These are phyloP conservation scores for Salix viminalis DNA, from an alignment of 345 rosid species.

Conservation along the genomic window DNA sequence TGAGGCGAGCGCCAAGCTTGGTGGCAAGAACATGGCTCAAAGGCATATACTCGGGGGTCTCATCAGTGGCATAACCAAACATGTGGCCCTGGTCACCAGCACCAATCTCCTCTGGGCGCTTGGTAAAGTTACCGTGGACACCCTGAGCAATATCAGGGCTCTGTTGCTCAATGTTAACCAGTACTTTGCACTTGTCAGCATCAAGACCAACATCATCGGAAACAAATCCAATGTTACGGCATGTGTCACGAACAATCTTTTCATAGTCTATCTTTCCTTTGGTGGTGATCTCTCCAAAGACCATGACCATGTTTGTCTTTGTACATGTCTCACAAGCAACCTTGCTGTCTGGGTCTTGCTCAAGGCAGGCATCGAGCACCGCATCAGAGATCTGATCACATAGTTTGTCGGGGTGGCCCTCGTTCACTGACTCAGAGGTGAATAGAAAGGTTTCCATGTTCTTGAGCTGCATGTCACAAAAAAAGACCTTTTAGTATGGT, in stretches of 20 bases:
- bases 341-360: constrained; percentile 46
- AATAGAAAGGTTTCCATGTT: constrained; percentile 47
- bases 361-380: constrained; percentile 46
- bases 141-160: constrained; percentile 39
- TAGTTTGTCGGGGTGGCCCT: constrained; percentile 53
- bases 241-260: constrained; percentile 35
- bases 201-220: constrained; percentile 34
- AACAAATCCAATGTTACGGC: constrained; percentile 31
- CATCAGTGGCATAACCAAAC: constrained; percentile 39
- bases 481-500: neutral
- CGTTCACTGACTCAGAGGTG: constrained; percentile 48
- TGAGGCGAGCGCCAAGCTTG: constrained; percentile 34
- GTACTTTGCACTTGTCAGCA: constrained; percentile 38
- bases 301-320: constrained; percentile 47
- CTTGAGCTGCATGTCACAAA: constrained; percentile 14
- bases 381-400: constrained; percentile 52
- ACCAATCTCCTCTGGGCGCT: constrained; percentile 37
- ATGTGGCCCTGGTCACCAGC: constrained; percentile 40
- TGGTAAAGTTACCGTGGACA: constrained; percentile 39
- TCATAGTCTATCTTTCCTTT: constrained; percentile 36
- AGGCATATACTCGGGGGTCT: constrained; percentile 34
- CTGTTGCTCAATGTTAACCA: constrained; percentile 38
- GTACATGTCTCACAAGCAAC: constrained; percentile 50
- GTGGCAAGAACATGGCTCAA: constrained; percentile 38
- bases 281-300: constrained; percentile 38